phyloP scores from a whole-genome alignment of 2,329 filamentous ascomycete genomes.

The Botrytis squamosa region DNA sequence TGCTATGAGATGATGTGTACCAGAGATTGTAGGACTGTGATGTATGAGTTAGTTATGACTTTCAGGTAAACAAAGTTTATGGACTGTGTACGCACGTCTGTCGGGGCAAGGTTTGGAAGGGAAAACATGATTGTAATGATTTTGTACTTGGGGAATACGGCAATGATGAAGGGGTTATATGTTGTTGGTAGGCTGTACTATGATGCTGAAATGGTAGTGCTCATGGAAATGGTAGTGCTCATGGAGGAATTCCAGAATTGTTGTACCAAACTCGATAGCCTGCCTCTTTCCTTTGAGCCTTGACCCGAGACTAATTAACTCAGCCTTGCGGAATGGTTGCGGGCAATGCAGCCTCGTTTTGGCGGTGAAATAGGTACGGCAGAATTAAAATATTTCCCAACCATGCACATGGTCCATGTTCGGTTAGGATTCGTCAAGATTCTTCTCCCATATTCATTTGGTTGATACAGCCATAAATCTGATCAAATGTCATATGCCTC shows the following conservation, averaged over 20 bases:
- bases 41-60: constrained; percentile 4
- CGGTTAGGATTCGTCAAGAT: not conserved
- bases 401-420: too few species aligned
- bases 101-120: constrained; percentile 66
- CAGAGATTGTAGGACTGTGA: constrained; percentile 68
- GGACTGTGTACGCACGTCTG: constrained; percentile 55
- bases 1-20: constrained; percentile 60
- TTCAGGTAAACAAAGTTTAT: constrained; percentile 22
- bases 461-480: not conserved
- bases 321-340: not conserved
- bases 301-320: not conserved
- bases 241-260: not conserved
- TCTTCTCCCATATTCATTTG: not conserved
- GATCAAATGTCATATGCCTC: not conserved
- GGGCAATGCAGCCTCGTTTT: not conserved
- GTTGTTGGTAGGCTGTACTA: not conserved
- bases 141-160: not conserved
- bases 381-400: not conserved
- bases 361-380: not conserved
- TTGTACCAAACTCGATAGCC: not conserved
- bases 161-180: not conserved
- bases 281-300: not conserved
- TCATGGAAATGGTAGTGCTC: not conserved
- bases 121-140: constrained; percentile 47
- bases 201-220: not conserved